A percentile compares a stretch with the other conserved stretches of the same genome.
phyloP scores from a whole-genome alignment of 108 stramenopile genomes.

The Pseudonitzschia multiseries region DNA sequence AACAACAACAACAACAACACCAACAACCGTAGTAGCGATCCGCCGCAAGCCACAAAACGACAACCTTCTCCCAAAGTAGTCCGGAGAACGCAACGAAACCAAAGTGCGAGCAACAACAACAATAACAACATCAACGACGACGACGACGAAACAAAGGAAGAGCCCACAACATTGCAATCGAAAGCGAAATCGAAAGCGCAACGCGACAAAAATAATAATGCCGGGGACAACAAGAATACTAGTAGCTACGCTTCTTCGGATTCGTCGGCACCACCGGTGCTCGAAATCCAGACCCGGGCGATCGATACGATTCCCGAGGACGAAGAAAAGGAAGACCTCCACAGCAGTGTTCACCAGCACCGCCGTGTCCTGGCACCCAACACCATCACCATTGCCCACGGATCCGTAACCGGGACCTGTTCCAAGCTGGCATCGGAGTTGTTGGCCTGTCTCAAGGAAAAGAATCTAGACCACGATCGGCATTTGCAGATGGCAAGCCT shows the following conservation, averaged over 20 bases:
- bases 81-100: background rate
- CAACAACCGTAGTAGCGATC: background rate
- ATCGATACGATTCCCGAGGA: background rate
- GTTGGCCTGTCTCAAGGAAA: constrained; percentile 18
- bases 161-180: no score
- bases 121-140: background rate
- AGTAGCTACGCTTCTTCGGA: background rate
- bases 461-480: constrained; percentile 18
- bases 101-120: background rate
- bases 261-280: background rate
- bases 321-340: constrained; percentile 1
- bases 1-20: background rate
- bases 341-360: background rate
- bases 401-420: constrained; percentile 80
- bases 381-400: constrained; percentile 79
- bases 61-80: background rate
- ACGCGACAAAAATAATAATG: no score
- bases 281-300: background rate
- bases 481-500: constrained; percentile 49
- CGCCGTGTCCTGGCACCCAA: constrained; percentile 36
- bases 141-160: no score
- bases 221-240: no score
- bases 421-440: constrained; percentile 48
- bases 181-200: no score
- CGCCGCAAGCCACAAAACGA: background rate